These are phyloP conservation scores for Westerdykella sp. DNA, from an alignment of 2,329 filamentous ascomycete genomes.

Conservation along the genomic window DNA sequence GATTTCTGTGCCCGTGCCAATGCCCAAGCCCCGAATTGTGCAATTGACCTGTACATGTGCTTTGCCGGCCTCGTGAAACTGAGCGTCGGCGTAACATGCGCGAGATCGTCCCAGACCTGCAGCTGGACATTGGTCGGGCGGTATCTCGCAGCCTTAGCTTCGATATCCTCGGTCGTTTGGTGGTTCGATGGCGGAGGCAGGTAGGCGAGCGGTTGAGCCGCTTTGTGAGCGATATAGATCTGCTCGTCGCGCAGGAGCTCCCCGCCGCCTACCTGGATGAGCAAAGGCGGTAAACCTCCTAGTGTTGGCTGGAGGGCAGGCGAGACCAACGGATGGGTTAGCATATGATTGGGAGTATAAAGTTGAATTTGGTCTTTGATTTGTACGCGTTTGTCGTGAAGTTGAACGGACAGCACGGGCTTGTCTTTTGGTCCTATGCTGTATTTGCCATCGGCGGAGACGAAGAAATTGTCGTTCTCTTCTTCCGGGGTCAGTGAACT, in stretches of 20 bases:
- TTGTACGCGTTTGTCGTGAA: constrained; percentile 59
- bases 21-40: constrained; percentile 91
- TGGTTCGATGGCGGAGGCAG: constrained; percentile 48
- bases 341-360: constrained; percentile 74
- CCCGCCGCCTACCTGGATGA: constrained; percentile 81
- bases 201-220: constrained; percentile 74
- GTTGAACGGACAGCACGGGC: constrained; percentile 53
- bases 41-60: constrained; percentile 86
- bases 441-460: constrained; percentile 33
- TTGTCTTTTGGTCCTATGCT: constrained; percentile 27
- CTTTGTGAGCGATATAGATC: constrained; percentile 91
- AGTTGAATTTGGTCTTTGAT: constrained; percentile 92
- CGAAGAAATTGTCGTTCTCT: constrained; percentile 9
- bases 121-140: constrained; percentile 85
- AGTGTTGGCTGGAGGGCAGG: constrained; percentile 81
- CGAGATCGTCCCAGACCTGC: constrained; percentile 93
- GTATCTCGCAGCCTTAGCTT: constrained; percentile 63
- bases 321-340: constrained; percentile 84
- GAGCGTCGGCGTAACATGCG: constrained; percentile 86
- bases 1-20: constrained; percentile 74
- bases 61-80: constrained; percentile 95
- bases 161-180: constrained; percentile 49
- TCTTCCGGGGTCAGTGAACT: constrained; percentile 1
- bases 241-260: constrained; percentile 91
- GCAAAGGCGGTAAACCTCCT: constrained; percentile 79